These are phyloP conservation scores for Citrus australasica DNA, from an alignment of 345 rosid genomes.

Conservation along the genomic window DNA sequence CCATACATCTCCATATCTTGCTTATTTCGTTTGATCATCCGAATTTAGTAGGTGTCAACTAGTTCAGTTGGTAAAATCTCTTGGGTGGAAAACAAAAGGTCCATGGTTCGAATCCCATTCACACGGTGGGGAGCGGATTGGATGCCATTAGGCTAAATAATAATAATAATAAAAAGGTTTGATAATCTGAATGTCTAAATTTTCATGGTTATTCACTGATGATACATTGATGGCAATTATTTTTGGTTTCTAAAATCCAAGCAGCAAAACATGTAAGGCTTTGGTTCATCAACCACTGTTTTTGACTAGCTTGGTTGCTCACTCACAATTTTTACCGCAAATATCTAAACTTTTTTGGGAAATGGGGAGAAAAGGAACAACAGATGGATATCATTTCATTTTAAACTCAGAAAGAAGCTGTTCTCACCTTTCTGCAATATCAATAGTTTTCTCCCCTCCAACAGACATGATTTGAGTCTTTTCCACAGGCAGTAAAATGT, in stretches of 20 bases:
- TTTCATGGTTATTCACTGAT: background rate
- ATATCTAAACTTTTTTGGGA: background rate
- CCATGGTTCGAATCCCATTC: too few species aligned
- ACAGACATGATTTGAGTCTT: constrained; percentile 41
- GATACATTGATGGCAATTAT: background rate
- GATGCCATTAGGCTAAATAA: too few species aligned
- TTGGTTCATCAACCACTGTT: background rate
- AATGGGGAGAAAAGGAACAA: background rate
- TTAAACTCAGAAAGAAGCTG: background rate
- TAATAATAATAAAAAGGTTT: too few species aligned
- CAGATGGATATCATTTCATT: background rate
- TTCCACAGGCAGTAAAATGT: constrained; percentile 58
- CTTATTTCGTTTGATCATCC: background rate
- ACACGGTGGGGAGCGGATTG: too few species aligned
- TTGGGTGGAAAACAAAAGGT: too few species aligned
- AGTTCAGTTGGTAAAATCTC: too few species aligned
- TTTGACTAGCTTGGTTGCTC: background rate
- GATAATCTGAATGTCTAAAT: background rate
- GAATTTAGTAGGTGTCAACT: too few species aligned
- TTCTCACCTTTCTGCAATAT: constrained; percentile 70
- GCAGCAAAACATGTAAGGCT: background rate
- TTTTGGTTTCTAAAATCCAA: background rate
- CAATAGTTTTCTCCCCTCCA: constrained; percentile 54
- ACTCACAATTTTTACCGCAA: background rate
- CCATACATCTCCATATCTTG: background rate